Evolutionary conservation across 2,329 filamentous ascomycete genomes (phyloP), one percentile per base, ranked within the genome.

Genomic region (Botrytis paeoniae): DNA sequence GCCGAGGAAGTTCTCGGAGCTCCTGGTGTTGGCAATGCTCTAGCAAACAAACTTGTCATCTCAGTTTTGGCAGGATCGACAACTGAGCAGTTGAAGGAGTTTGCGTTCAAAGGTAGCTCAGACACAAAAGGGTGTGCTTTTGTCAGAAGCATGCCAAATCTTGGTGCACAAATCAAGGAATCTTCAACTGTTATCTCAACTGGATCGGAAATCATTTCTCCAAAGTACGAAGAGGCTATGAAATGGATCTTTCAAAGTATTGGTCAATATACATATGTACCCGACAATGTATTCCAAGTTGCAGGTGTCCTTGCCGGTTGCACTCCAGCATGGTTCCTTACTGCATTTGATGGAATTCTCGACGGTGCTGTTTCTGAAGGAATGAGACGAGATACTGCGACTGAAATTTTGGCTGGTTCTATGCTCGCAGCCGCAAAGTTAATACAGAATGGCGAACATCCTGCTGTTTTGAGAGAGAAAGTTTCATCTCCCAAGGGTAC

Each of bases 371-470:
- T 72, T 16, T 72, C 70, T 1, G 70, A 72, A 32, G 70, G 70
- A 32, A 69, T 72, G 39, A 72, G 60, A 25, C 70, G 70, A 20
- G 70, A 66, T 8, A 66, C 57, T 1, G 70, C 70, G 32, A 59
- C 45, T 20, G 63, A 72, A 22, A 72, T 72, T 60, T 29, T 72
- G 41, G 70, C 70, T 22, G 63, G 65, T 20, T 72, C 70, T 51
- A 72, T 72, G 70, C 70, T 72, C 14, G 70, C 63, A 35, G 65
- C 70, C 0, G 70, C 70, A 51, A 72, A 72, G 51, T 29, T 72
- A 18, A 69, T 72, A 29, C 70, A 72, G 32, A 72, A 66, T 61
- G 70, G 70, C n/a, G 70, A 72, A 60, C 70, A 72, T 29, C 70
- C 70, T 69, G 70, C 70, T 18, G 65, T 72, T 41, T 16, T 72